phyloP scores from a whole-genome alignment of 306 rosid genomes.

The Rosa multiflora region DNA sequence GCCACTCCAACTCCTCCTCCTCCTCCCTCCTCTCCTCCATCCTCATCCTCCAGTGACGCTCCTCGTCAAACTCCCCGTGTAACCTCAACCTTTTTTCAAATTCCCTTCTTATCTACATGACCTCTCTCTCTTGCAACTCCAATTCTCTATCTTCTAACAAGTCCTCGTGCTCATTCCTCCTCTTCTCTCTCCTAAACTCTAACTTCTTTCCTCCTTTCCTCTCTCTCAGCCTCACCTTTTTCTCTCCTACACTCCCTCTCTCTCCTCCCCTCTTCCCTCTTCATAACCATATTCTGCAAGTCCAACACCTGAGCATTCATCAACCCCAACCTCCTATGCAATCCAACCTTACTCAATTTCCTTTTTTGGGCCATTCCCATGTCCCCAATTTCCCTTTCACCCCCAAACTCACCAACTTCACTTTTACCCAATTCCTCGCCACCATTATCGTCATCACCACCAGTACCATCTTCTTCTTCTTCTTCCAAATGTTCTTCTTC shows the following conservation, averaged over 20 bases:
- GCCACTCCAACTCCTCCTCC: constrained; percentile 92
- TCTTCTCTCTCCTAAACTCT: constrained; percentile 45
- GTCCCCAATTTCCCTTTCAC: constrained; percentile 8
- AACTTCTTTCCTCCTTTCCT: constrained; percentile 45
- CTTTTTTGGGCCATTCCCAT: constrained; percentile 24
- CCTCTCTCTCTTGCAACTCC: constrained; percentile 61
- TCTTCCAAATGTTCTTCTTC: too few species aligned
- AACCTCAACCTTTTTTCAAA: constrained; percentile 51
- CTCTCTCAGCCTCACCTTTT: constrained; percentile 44
- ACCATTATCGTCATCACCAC: too few species aligned
- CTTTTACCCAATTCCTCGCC: too few species aligned
- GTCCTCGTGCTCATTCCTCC: constrained; percentile 45
- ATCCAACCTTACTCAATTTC: constrained; percentile 40
- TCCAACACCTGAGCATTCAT: constrained; percentile 47
- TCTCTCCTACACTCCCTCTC: constrained; percentile 63
- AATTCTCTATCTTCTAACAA: constrained; percentile 47
- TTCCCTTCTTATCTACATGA: constrained; percentile 52
- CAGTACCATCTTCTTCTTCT: too few species aligned
- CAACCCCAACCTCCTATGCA: constrained; percentile 41
- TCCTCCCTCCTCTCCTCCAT: constrained; percentile 81
- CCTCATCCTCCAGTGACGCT: constrained; percentile 55
- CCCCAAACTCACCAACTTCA: too few species aligned
- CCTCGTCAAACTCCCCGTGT: constrained; percentile 56
- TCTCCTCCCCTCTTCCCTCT: constrained; percentile 73
- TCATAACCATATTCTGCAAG: constrained; percentile 57